Evolutionary conservation across 2,329 filamentous ascomycete species (phyloP).

Genomic region (Colletotrichum magnum): DNA sequence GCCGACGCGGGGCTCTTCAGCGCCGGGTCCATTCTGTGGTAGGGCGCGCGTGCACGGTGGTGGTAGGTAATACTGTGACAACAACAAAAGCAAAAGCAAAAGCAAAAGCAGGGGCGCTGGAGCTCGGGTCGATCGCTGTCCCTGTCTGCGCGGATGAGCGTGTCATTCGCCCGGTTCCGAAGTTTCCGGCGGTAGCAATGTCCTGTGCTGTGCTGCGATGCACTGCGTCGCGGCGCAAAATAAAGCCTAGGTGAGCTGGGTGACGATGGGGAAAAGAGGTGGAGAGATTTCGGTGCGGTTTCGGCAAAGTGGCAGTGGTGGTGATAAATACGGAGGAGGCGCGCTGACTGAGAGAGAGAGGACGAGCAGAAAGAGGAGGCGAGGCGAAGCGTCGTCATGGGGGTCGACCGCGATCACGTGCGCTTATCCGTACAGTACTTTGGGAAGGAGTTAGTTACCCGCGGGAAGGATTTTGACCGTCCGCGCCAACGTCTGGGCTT

Average conservation of each 20-base stretch:
- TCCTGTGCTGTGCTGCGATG: background rate
- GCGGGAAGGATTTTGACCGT: constrained; percentile 6
- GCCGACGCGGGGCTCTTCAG: constrained; percentile 38
- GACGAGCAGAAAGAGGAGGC: constrained; percentile 1
- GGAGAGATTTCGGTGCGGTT: constrained; percentile 34
- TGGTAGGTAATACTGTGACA: background rate
- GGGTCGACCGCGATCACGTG: constrained; percentile 27
- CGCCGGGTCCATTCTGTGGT: constrained; percentile 30
- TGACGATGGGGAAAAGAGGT: constrained; percentile 31
- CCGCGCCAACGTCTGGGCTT: constrained; percentile 13
- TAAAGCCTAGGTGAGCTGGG: background rate
- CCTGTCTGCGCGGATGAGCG: background rate
- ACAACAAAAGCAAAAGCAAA: background rate
- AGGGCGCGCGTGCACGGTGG: background rate
- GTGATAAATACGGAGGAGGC: constrained; percentile 26
- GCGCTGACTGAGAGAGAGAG: no score
- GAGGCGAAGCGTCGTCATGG: background rate
- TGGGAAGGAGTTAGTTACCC: no score
- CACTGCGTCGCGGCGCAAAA: constrained; percentile 10
- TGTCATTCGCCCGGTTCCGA: constrained; percentile 15
- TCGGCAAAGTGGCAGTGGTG: constrained; percentile 32
- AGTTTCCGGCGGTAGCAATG: background rate
- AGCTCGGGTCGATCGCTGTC: background rate
- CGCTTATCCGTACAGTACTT: constrained; percentile 1
- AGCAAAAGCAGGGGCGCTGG: background rate